These are phyloP conservation scores for Lodderomyces margitis DNA, from an alignment of 1,139 yeast species.

Conservation along the genomic window DNA sequence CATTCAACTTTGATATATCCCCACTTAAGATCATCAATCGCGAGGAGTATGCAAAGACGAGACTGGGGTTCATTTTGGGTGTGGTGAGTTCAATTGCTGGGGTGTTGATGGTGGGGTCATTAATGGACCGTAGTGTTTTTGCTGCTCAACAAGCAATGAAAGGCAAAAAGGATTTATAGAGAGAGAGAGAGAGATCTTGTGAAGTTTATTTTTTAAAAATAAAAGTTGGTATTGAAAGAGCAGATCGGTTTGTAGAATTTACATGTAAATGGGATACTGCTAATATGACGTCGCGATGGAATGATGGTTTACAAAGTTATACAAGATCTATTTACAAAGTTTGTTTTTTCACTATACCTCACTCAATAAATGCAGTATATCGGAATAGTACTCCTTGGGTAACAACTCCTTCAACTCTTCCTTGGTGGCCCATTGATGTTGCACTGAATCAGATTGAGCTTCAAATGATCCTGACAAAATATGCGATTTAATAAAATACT, in stretches of 20 bases:
- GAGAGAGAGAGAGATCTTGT: background rate
- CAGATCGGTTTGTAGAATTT: no score
- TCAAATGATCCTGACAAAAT: slow-evolving; percentile 83
- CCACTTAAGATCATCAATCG: slow-evolving; percentile 88
- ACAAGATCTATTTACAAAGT: background rate
- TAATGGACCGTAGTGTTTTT: slow-evolving; percentile 83
- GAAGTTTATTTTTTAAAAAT: background rate
- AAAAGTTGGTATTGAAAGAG: slow-evolving; percentile 3
- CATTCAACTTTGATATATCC: slow-evolving; percentile 84
- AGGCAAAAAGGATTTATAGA: slow-evolving; percentile 60
- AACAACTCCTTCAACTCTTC: slow-evolving; percentile 68
- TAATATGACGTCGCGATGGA: no score
- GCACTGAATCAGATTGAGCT: slow-evolving; percentile 37
- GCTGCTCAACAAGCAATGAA: slow-evolving; percentile 80
- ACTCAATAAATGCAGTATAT: slow-evolving; percentile 52
- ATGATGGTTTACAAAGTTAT: no score
- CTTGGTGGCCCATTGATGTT: slow-evolving; percentile 79
- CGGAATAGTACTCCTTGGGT: slow-evolving; percentile 51
- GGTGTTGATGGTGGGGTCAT: slow-evolving; percentile 86
- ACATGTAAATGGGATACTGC: no score
- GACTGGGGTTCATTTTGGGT: slow-evolving; percentile 84
- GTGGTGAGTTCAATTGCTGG: slow-evolving; percentile 91
- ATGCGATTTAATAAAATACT: slow-evolving; percentile 81
- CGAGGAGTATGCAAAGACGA: slow-evolving; percentile 73
- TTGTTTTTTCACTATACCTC: slow-evolving; percentile 26